Evolutionary conservation across 768 basidiomycete species (phyloP), one percentile per base, ranked within the genome.

Genomic region (Leccinum broughii): DNA sequence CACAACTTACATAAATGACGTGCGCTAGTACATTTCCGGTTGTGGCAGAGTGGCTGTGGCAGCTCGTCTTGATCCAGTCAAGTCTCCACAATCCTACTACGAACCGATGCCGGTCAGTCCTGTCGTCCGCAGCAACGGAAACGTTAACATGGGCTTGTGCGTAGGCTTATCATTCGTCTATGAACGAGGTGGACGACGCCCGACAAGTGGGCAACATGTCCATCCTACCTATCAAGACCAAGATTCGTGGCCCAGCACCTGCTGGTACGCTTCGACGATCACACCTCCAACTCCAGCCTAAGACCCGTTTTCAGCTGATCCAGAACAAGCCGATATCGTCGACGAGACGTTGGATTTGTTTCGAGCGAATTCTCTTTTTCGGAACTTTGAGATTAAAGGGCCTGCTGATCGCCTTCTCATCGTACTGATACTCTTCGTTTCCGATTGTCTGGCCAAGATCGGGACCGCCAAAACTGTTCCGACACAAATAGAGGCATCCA

Each of bases 361-460:
- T 79, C 91, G 97, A 57, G 95, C 96, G 70, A 99, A 99, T 77
- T 97, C 95, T 39, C 89, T 99, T 62, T 99, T 99, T 79, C 90
- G 97, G 70, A 98, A 98, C 79, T 99, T 98, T 69, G 97, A 99
- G 81, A 98, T 99, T 85, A 96, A 98, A 74, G 95, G 95, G 17
- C 92, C 93, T 57, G 94, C 95, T 55, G 95, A 97, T 81, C 88
- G 95, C 60, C 87, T 93, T 44, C 84, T 99, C 70, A 98, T 99
- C 80, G 86, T 98, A 74, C 86, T 98, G 70, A 97, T 98, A 75
- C 89, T 99, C 72, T 99, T 90, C 78, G 87, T 98, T 69, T 98
- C 95, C 50, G 97, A 99, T 78, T 98, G 96, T 74, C 86, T 99
- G 54, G 85, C 92, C 28, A 95, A 93, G 78, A 81, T 99, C 67